Percentiles rank a stretch among this genome's conserved stretches.
These are phyloP conservation scores for Malassezia japonica DNA, from an alignment of 1,284 basidiomycete species.

Conservation along the genomic window DNA sequence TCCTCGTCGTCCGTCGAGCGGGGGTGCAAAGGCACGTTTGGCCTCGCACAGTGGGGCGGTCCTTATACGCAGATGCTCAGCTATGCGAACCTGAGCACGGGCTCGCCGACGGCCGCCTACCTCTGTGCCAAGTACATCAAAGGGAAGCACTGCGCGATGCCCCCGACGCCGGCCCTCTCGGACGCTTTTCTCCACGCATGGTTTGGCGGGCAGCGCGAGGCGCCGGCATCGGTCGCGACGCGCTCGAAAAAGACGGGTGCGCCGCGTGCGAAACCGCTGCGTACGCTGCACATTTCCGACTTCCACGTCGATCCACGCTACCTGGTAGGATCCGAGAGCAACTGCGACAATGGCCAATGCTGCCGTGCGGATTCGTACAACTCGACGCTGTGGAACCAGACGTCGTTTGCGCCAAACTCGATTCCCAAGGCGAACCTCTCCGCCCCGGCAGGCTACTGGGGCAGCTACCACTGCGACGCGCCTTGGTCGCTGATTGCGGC, in stretches of 20 bases:
- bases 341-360: constrained; percentile 64
- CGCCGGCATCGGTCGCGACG: constrained; percentile 15
- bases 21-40: constrained; percentile 33
- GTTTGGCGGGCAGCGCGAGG: constrained; percentile 25
- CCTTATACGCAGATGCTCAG: constrained; percentile 37
- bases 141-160: constrained; percentile 21
- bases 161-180: constrained; percentile 24
- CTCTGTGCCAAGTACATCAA: constrained; percentile 27
- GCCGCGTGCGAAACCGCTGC: constrained; percentile 57
- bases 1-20: constrained; percentile 53
- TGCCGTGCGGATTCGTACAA: constrained; percentile 60
- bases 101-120: constrained; percentile 33
- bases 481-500: constrained; percentile 60
- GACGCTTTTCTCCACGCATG: constrained; percentile 28
- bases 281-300: constrained; percentile 67
- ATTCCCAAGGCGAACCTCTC: constrained; percentile 26
- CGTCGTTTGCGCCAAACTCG: constrained; percentile 21
- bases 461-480: constrained; percentile 56
- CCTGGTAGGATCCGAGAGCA: constrained; percentile 63
- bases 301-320: constrained; percentile 71
- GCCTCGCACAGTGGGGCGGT: constrained; percentile 24
- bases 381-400: constrained; percentile 50
- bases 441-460: constrained; percentile 39
- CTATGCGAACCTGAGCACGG: constrained; percentile 32
- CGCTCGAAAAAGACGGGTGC: constrained; percentile 19